phyloP scores from a whole-genome alignment of 805 yeast species.

The Monosporozyma siamensis region DNA sequence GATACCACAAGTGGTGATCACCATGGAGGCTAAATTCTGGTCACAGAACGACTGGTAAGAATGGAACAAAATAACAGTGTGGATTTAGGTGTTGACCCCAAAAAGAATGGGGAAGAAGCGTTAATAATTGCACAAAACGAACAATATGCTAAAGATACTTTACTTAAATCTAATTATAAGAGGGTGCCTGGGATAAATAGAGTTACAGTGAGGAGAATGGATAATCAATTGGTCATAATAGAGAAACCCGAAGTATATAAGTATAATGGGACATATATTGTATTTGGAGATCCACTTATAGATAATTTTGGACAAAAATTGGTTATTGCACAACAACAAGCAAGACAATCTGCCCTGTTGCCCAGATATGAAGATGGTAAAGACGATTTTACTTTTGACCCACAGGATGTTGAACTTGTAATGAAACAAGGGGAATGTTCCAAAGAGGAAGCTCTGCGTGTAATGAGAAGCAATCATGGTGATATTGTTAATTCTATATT shows the following conservation, averaged over 20 bases:
- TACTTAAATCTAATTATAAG: conserved; percentile 38
- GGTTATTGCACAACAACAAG: conserved; percentile 65
- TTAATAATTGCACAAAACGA: background rate
- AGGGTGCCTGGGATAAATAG: conserved; percentile 82
- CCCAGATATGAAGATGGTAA: conserved; percentile 12
- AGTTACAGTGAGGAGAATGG: conserved; percentile 87
- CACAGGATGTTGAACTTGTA: conserved; percentile 74
- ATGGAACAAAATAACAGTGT: background rate
- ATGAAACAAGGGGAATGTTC: conserved; percentile 85
- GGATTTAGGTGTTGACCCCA: background rate
- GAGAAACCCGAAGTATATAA: conserved; percentile 89
- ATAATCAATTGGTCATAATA: conserved; percentile 80
- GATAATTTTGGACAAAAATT: conserved; percentile 86
- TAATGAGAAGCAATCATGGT: conserved; percentile 76
- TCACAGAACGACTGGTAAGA: too few relatives aligned
- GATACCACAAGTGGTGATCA: too few relatives aligned
- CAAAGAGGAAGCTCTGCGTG: conserved; percentile 81
- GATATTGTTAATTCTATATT: conserved; percentile 94
- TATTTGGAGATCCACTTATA: conserved; percentile 73
- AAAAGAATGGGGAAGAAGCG: background rate
- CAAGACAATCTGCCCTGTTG: conserved; percentile 37
- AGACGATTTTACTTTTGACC: conserved; percentile 50
- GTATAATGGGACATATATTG: conserved; percentile 55
- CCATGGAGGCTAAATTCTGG: too few relatives aligned
- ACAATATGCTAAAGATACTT: background rate